Conservation (phyloP, 179 eudicot genomes). For the Amaranthus tricolor region DNA sequence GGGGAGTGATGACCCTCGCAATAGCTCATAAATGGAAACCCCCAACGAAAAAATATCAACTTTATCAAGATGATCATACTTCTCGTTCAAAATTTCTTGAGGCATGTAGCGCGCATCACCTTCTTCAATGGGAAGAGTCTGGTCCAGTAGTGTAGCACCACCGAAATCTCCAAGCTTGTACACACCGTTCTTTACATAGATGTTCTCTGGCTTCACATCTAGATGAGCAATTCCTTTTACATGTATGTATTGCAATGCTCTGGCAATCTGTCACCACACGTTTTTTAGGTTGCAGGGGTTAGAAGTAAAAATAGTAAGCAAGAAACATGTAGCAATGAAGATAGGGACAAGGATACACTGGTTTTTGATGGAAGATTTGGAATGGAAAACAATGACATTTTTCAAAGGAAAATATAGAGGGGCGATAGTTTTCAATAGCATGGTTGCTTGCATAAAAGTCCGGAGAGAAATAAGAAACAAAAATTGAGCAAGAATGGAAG, state of each 20-base stretch:
- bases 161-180: slow-evolving; percentile 97
- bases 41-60: slow-evolving; percentile 91
- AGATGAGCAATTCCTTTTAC: slow-evolving; percentile 80
- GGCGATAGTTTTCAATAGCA: no score
- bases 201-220: slow-evolving; percentile 92
- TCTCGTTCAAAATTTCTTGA: slow-evolving; percentile 82
- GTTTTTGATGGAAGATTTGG: no score
- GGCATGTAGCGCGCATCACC: slow-evolving; percentile 98
- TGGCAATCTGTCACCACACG: slow-evolving; percentile 54
- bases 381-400: no score
- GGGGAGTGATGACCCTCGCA: slow-evolving; percentile 62
- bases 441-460: no score
- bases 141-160: slow-evolving; percentile 77
- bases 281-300: neutral
- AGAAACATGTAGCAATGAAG: no score
- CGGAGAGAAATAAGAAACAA: no score
- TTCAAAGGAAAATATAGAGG: no score
- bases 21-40: slow-evolving; percentile 68
- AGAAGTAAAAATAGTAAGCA: no score
- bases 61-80: slow-evolving; percentile 80
- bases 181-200: slow-evolving; percentile 65
- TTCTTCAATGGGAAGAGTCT: slow-evolving; percentile 82
- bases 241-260: slow-evolving; percentile 78
- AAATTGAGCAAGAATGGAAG: no score
- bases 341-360: neutral